Conservation (phyloP, 805 yeast species). For the Nakazawaea anatomiae region DNA sequence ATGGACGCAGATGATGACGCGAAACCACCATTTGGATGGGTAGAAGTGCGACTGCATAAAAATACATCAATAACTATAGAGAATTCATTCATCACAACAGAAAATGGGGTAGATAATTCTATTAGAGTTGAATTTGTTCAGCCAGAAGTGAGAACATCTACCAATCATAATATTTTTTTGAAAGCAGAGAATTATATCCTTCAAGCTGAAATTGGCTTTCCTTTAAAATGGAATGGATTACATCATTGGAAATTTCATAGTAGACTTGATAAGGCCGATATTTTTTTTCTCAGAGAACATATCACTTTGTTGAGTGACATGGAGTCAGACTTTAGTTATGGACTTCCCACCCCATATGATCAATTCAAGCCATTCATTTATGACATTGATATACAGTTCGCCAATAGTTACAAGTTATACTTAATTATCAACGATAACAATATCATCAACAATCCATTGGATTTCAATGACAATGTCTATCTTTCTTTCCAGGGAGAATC, state of each 20-base stretch:
- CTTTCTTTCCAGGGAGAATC: slow-evolving; percentile 65
- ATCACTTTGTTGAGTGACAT: slow-evolving; percentile 66
- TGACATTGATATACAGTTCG: slow-evolving; percentile 51
- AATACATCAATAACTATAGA: slow-evolving; percentile 44
- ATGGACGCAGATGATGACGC: slow-evolving; percentile 30
- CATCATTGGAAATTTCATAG: slow-evolving; percentile 63
- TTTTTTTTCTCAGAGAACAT: slow-evolving; percentile 80
- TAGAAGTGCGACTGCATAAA: slow-evolving; percentile 59
- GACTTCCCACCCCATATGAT: slow-evolving; percentile 67
- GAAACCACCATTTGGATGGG: slow-evolving; percentile 76
- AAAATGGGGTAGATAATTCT: slow-evolving; percentile 49
- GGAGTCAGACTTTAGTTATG: slow-evolving; percentile 69
- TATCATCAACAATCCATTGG: slow-evolving; percentile 84
- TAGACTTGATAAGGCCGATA: slow-evolving; percentile 42
- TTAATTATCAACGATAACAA: slow-evolving; percentile 84
- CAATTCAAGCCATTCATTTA: slow-evolving; percentile 70
- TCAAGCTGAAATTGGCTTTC: slow-evolving; percentile 56
- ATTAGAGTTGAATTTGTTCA: slow-evolving; percentile 38
- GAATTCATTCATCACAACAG: slow-evolving; percentile 48
- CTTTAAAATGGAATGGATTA: slow-evolving; percentile 78
- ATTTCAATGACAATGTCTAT: slow-evolving; percentile 73
- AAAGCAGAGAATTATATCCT: slow-evolving; percentile 53
- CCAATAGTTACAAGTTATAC: slow-evolving; percentile 48
- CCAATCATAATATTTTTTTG: slow-evolving; percentile 79
- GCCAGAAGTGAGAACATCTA: slow-evolving; percentile 72